Percentiles rank a stretch among this genome's conserved stretches.
phyloP scores from a whole-genome alignment of 306 rosid genomes.

The Parietaria judaica region DNA sequence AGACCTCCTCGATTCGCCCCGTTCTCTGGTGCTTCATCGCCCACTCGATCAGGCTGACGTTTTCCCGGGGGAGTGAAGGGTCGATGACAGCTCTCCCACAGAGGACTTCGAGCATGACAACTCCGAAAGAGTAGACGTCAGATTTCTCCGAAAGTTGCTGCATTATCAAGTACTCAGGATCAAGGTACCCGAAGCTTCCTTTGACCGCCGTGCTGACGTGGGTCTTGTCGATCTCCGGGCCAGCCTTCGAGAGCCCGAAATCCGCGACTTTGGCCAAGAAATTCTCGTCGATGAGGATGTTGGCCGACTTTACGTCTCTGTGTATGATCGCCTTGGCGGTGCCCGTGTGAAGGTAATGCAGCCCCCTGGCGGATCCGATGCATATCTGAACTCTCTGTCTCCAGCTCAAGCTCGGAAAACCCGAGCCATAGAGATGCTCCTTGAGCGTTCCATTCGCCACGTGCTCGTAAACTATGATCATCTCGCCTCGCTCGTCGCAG shows the following conservation, averaged over 20 bases:
- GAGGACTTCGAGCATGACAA: conserved; percentile 63
- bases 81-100: conserved; percentile 66
- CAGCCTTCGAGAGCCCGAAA: conserved; percentile 60
- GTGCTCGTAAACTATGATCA: conserved; percentile 57
- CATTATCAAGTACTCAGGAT: conserved; percentile 58
- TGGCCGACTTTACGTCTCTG: conserved; percentile 67
- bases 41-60: conserved; percentile 52
- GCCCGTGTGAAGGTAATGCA: conserved; percentile 76
- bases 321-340: conserved; percentile 56
- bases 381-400: conserved; percentile 58
- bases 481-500: conserved; percentile 51
- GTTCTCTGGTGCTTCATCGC: conserved; percentile 24
- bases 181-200: conserved; percentile 77
- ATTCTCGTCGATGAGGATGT: conserved; percentile 57
- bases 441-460: conserved; percentile 59
- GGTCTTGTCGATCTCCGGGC: conserved; percentile 49
- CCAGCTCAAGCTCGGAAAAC: conserved; percentile 43
- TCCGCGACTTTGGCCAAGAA: conserved; percentile 63
- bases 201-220: conserved; percentile 69
- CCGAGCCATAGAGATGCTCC: conserved; percentile 45
- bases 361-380: conserved; percentile 72
- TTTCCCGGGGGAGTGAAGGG: conserved; percentile 52
- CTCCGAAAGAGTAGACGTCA: conserved; percentile 68
- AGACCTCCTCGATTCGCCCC: conserved; percentile 32
- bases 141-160: conserved; percentile 63